Percentiles rank a stretch among this genome's conserved stretches.
Evolutionary conservation across 306 rosid genomes (phyloP).

Genomic region (Acacia crassicarpa): DNA sequence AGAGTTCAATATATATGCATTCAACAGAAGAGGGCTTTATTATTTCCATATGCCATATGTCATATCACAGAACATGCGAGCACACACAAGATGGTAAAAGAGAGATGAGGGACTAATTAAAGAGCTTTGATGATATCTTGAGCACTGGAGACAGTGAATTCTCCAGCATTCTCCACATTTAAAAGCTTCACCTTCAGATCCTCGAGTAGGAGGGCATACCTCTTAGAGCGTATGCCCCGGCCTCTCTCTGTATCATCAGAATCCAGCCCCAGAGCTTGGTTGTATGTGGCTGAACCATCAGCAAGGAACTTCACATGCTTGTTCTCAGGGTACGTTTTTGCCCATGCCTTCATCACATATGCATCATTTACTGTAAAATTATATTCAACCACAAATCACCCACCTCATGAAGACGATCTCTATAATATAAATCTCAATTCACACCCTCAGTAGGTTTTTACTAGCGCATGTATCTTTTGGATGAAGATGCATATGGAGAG

Average conservation of each 20-base stretch:
- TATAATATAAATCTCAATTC: neutral
- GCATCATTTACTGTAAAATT: conserved; percentile 80
- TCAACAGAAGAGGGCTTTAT: too few species aligned
- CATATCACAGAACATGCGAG: neutral
- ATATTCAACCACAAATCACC: conserved; percentile 15
- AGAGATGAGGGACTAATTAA: conserved; percentile 29
- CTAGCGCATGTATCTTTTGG: neutral
- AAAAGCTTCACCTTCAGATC: conserved; percentile 85
- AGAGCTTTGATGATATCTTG: conserved; percentile 92
- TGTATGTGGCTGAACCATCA: conserved; percentile 84
- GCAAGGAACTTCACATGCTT: conserved; percentile 87
- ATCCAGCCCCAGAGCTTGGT: conserved; percentile 80
- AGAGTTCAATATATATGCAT: too few species aligned
- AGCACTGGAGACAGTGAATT: conserved; percentile 79
- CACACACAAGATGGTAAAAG: neutral
- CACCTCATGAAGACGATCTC: neutral
- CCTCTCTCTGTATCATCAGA: conserved; percentile 81
- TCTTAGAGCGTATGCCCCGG: conserved; percentile 71
- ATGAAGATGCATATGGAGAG: neutral
- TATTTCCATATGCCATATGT: neutral
- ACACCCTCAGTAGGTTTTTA: neutral
- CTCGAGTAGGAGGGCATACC: conserved; percentile 80
- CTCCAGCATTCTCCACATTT: conserved; percentile 80
- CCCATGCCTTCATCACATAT: conserved; percentile 89
- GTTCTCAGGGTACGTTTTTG: conserved; percentile 79